A percentile compares a stretch with the other conserved stretches of the same genome.
phyloP scores from a whole-genome alignment of 371 early-diverging fungal species.

The Antonospora locustae region DNA sequence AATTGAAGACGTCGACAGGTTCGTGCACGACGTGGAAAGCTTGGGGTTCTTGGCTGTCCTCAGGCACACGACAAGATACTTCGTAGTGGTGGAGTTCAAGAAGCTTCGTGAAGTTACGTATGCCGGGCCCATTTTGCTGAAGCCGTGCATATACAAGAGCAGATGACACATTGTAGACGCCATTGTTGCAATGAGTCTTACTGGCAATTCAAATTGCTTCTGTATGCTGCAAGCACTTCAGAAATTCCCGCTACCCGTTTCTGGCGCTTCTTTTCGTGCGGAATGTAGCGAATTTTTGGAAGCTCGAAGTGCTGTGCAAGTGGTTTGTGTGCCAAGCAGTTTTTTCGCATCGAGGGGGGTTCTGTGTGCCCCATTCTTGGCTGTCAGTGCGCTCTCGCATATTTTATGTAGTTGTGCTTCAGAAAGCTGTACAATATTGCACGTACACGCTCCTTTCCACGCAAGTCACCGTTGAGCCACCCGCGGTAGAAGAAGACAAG shows the following conservation, averaged over 20 bases:
- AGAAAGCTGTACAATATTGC: conserved; percentile 7
- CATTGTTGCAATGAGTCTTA: no score
- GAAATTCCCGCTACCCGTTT: no score
- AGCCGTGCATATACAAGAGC: conserved; percentile 52
- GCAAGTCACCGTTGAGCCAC: conserved; percentile 18
- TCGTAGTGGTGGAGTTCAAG: conserved; percentile 49
- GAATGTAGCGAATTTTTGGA: no score
- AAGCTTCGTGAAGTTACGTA: conserved; percentile 19
- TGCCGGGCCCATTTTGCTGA: conserved; percentile 30
- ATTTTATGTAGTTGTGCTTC: no score
- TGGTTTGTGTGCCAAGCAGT: no score
- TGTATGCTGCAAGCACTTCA: no score
- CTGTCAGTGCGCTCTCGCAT: no score
- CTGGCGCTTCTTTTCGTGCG: no score
- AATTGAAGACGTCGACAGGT: conserved; percentile 32
- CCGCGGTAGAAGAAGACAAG: conserved; percentile 26
- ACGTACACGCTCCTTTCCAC: conserved; percentile 6
- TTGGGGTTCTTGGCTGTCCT: conserved; percentile 45
- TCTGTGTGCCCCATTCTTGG: no score
- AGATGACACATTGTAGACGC: conserved; percentile 31
- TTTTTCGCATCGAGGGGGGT: no score
- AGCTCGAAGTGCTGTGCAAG: no score
- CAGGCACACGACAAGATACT: conserved; percentile 46
- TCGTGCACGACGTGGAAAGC: conserved; percentile 33
- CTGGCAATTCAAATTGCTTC: no score